These are phyloP conservation scores for Marasmius tenuissimus DNA, from an alignment of 1,284 basidiomycete species.

Conservation along the genomic window DNA sequence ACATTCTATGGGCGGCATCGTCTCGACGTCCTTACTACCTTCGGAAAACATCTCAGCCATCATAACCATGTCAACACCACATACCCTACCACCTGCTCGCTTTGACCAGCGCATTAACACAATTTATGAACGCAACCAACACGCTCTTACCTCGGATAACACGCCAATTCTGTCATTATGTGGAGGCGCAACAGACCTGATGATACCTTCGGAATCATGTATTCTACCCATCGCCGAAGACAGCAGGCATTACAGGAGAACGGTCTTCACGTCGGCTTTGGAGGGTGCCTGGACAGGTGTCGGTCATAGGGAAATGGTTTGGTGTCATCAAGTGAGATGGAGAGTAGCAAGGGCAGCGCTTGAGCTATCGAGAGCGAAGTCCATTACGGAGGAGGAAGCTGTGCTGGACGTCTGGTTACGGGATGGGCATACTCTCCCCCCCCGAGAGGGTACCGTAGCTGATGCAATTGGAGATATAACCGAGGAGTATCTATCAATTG, in stretches of 20 bases:
- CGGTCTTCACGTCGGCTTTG: slow-evolving; percentile 85
- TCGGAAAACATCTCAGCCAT: slow-evolving; percentile 71
- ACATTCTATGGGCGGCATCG: slow-evolving; percentile 99
- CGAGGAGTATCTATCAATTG: slow-evolving; percentile 36
- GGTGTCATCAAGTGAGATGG: slow-evolving; percentile 98
- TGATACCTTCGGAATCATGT: slow-evolving; percentile 92
- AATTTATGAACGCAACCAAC: slow-evolving; percentile 59
- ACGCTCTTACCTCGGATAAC: slow-evolving; percentile 35
- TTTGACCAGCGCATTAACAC: slow-evolving; percentile 80
- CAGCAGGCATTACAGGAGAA: slow-evolving; percentile 50
- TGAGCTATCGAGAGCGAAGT: slow-evolving; percentile 52
- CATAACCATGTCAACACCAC: slow-evolving; percentile 95
- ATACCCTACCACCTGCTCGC: slow-evolving; percentile 84
- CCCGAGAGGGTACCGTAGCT: slow-evolving; percentile 10
- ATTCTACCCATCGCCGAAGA: slow-evolving; percentile 49
- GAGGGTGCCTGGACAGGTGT: slow-evolving; percentile 94
- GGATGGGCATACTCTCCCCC: slow-evolving; percentile 51
- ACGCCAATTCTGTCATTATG: slow-evolving; percentile 85
- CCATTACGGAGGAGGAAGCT: slow-evolving; percentile 27
- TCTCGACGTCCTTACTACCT: slow-evolving; percentile 75
- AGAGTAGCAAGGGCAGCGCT: slow-evolving; percentile 79
- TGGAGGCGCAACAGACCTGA: slow-evolving; percentile 90
- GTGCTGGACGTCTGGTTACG: slow-evolving; percentile 65
- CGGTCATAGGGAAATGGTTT: slow-evolving; percentile 95
- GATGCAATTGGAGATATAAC: slow-evolving; percentile 19